phyloP scores from a whole-genome alignment of 805 yeast genomes.

The Saturnispora dispora region DNA sequence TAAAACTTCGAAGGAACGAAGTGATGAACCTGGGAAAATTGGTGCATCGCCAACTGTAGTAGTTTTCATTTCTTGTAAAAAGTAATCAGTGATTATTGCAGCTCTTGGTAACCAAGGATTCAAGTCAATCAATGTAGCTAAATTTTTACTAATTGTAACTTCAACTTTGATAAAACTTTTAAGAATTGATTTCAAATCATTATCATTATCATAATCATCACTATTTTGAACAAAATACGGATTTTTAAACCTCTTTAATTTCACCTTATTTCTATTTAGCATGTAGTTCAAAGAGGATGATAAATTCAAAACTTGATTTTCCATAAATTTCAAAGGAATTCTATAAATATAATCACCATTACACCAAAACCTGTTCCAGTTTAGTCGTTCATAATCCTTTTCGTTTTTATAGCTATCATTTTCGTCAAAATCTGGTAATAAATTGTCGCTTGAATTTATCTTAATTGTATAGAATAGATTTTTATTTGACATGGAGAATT shows the following conservation, averaged over 20 bases:
- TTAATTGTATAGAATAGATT: constrained; percentile 35
- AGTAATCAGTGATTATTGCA: constrained; percentile 2
- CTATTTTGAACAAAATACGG: constrained; percentile 7
- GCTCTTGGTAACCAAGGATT: constrained; percentile 8
- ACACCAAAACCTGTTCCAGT: constrained; percentile 27
- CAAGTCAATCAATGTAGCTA: constrained; percentile 7
- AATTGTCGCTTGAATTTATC: constrained; percentile 38
- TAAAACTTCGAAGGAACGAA: constrained; percentile 1
- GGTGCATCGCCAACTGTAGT: neutral
- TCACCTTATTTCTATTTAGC: constrained; percentile 24
- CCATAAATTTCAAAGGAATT: constrained; percentile 32
- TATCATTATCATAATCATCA: constrained; percentile 4
- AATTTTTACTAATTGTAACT: neutral
- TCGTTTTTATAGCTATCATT: constrained; percentile 26
- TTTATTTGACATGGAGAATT: constrained; percentile 23
- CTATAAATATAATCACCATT: constrained; percentile 6
- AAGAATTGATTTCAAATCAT: constrained; percentile 21
- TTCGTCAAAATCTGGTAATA: constrained; percentile 31
- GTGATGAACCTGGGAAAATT: neutral
- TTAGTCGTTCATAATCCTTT: constrained; percentile 48
- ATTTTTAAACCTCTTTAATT: constrained; percentile 14
- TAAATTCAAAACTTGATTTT: constrained; percentile 25
- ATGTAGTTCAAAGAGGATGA: constrained; percentile 31
- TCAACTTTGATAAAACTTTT: constrained; percentile 16
- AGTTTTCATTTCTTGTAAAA: neutral